These are phyloP conservation scores for Aurifilum marmelostoma DNA, from an alignment of 2,329 filamentous ascomycete species.

Conservation along the genomic window DNA sequence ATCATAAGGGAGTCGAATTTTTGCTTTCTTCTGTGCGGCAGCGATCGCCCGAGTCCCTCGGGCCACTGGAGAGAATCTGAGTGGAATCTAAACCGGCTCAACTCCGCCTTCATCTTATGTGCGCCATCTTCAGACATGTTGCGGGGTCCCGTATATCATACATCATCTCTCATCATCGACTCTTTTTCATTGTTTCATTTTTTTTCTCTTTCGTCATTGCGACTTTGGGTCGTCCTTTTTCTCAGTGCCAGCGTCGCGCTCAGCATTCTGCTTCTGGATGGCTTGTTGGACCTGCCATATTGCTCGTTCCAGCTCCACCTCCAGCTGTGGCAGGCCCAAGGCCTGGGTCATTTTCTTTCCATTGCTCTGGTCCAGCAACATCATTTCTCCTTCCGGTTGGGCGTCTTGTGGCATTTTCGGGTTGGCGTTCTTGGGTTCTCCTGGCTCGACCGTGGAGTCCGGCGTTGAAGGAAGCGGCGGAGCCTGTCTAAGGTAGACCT, in stretches of 20 bases:
- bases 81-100: slow-evolving; percentile 20
- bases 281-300: slow-evolving; percentile 71
- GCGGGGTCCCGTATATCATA: slow-evolving; percentile 17
- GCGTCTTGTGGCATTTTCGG: slow-evolving; percentile 31
- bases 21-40: slow-evolving; percentile 10
- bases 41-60: slow-evolving; percentile 9
- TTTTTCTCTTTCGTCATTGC: slow-evolving; percentile 17
- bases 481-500: slow-evolving; percentile 61
- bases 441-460: slow-evolving; percentile 33
- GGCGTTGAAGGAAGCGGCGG: slow-evolving; percentile 35
- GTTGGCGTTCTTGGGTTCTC: slow-evolving; percentile 31
- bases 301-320: slow-evolving; percentile 73
- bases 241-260: slow-evolving; percentile 22
- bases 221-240: slow-evolving; percentile 27
- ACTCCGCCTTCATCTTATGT: background rate
- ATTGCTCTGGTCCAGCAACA: slow-evolving; percentile 43
- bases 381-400: slow-evolving; percentile 44
- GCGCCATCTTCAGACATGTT: slow-evolving; percentile 19
- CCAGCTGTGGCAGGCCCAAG: slow-evolving; percentile 70
- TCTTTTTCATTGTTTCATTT: background rate
- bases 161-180: slow-evolving; percentile 14
- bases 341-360: slow-evolving; percentile 47
- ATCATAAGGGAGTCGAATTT: slow-evolving; percentile 17
- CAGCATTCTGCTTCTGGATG: slow-evolving; percentile 43
- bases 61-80: slow-evolving; percentile 10